Conservation (phyloP, 2,329 filamentous ascomycete genomes). For the Aspergillus chevalieri region DNA sequence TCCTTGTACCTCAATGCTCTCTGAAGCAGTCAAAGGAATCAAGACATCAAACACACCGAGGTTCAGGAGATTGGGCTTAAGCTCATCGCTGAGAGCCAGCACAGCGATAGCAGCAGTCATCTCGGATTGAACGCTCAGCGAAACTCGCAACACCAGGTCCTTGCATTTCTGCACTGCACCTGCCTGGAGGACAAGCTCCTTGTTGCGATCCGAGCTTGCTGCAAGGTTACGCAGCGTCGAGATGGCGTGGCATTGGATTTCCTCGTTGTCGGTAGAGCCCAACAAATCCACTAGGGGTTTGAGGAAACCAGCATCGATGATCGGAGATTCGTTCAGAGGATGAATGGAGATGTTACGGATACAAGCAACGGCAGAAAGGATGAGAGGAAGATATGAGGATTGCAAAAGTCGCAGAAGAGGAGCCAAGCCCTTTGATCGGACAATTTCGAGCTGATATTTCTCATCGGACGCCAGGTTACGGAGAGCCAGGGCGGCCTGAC, state of each 20-base stretch:
- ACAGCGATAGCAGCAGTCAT: slow-evolving; percentile 99
- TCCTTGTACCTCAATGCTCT: slow-evolving; percentile 95
- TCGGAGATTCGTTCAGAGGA: slow-evolving; percentile 93
- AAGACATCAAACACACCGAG: slow-evolving; percentile 93
- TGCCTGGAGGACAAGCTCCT: slow-evolving; percentile 92
- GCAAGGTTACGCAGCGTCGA: slow-evolving; percentile 93
- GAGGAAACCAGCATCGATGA: slow-evolving; percentile 94
- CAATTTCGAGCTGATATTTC: slow-evolving; percentile 97
- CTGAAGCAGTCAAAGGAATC: slow-evolving; percentile 88
- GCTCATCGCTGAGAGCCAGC: slow-evolving; percentile 86
- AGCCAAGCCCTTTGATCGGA: slow-evolving; percentile 75
- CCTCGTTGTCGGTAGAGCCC: slow-evolving; percentile 93
- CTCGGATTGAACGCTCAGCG: slow-evolving; percentile 91
- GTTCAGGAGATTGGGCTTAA: slow-evolving; percentile 84
- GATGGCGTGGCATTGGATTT: slow-evolving; percentile 98
- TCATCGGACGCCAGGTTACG: slow-evolving; percentile 96
- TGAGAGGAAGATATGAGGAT: slow-evolving; percentile 90
- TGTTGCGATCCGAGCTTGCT: slow-evolving; percentile 95
- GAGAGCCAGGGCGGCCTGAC: slow-evolving; percentile 88
- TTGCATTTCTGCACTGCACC: slow-evolving; percentile 98
- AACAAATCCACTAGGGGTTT: slow-evolving; percentile 89
- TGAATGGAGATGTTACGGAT: slow-evolving; percentile 99
- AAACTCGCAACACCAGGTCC: slow-evolving; percentile 86
- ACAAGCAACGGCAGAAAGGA: slow-evolving; percentile 92
- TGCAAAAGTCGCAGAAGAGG: slow-evolving; percentile 85